Base-by-base conservation (phyloP, 78 protist species). In the Tieghemostelium lacteum region DNA sequence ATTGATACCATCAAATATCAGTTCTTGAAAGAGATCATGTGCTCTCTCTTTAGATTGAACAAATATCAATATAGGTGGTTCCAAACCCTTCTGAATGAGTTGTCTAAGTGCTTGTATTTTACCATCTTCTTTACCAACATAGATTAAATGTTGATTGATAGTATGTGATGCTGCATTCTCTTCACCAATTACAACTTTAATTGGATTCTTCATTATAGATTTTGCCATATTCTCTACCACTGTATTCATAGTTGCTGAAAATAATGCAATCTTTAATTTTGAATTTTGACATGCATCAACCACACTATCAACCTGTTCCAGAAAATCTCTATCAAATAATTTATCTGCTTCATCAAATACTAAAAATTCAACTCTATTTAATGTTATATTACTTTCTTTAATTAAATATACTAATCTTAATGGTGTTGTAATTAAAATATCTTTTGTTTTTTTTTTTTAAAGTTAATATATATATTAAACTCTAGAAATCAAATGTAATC, bases 1-100 rank as follows among this genome's bases (percentile, higher is more conserved):
- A 73, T 89, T 80, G 60, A 93, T 63, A 37, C 88, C 93, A 28
- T 94, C 96, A 31, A 69, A 85, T 12, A 73, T 61, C 33, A 97
- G 55, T 75, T 96, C 98, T 34, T 80, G 75, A 77, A 75, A 94
- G 40, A 98, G 73, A 72, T 96, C 94, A n/a, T 85, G 71, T 24
- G 98, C 97, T 17, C 99, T 73, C 62, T 96, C 98, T 28, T 80
- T 95, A 28, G 96, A 86, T 73, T 98, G 99, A 20, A 97, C 96
- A 29, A 98, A 98, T n/a, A 98, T 74, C 36, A 97, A 87, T 3
- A 98, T 92, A 8, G 99, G 99, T 40, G 98, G 99, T 63, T 71
- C 54, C 17, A 98, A 10, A 22, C 99, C 99, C 88, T 94, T 65
- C 37, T 64, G 93, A 28, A 97, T 1, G 49, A 96, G 5, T 69